These are phyloP conservation scores for Xanthoconium separans DNA, from an alignment of 1,284 basidiomycete species.

Conservation along the genomic window DNA sequence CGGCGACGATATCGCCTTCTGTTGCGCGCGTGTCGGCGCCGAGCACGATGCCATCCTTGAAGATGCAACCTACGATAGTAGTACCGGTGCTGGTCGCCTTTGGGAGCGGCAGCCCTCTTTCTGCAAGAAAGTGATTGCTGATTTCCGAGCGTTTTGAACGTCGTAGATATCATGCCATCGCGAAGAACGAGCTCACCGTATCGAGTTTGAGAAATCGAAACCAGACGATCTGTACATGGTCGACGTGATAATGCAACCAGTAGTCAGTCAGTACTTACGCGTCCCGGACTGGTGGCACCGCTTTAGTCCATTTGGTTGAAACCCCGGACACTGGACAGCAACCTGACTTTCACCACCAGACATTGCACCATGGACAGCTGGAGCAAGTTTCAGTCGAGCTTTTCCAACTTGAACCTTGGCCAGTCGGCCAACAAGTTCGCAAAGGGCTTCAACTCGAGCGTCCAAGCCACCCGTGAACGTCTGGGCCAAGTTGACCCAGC, in stretches of 20 bases:
- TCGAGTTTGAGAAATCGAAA: conserved; percentile 73
- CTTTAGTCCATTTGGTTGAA: background rate
- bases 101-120: conserved; percentile 68
- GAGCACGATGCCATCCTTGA: conserved; percentile 90
- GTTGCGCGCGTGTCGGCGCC: conserved; percentile 98
- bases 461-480: conserved; percentile 89
- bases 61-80: conserved; percentile 96
- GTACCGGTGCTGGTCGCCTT: conserved; percentile 95
- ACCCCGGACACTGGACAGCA: conserved; percentile 15
- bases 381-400: conserved; percentile 61
- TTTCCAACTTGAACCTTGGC: conserved; percentile 63
- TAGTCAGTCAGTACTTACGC: conserved; percentile 23
- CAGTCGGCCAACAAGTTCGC: conserved; percentile 71
- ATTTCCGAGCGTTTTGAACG: background rate
- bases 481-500: conserved; percentile 87
- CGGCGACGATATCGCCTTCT: conserved; percentile 92
- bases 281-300: conserved; percentile 20
- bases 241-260: too few species aligned
- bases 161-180: conserved; percentile 1
- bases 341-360: too few species aligned
- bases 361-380: conserved; percentile 68
- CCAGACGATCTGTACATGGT: conserved; percentile 47
- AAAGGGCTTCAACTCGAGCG: conserved; percentile 83
- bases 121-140: conserved; percentile 75
- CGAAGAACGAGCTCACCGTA: conserved; percentile 36